Evolutionary conservation across 1,139 yeast species (phyloP), one percentile per base, ranked within the genome.

Genomic region (Petasospora fabianii): DNA sequence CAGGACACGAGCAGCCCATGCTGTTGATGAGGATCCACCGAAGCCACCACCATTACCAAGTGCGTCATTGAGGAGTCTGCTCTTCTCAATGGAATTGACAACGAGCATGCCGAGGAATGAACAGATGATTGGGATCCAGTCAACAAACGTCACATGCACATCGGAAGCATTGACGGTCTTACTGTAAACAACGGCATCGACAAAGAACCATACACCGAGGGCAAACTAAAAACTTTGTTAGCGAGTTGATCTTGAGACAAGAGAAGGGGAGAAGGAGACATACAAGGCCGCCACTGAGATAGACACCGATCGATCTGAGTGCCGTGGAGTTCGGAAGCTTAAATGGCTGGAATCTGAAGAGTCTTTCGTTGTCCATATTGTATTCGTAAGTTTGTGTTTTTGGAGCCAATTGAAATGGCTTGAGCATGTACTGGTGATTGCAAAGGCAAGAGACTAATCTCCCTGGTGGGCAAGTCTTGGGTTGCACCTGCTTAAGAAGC

Each of bases 61-160:
- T 27, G 79, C 74, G 42, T 76, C 78, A 49, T 80, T 71, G 44
- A 84, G 64, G 48, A 90, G 70, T 49, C 88, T 79, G 36, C 81
- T 73, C 63, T 92, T 92, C 56, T 92, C 98, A 36, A 92, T 87
- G 6, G 95, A 80, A 56, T 87, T 92, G 46, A 92, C 95, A 48
- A 90, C 84, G 37, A 90, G 65, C 90, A 90, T 90, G 7, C 98
- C 98, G 34, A 87, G 62, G 1, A 94, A 77, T 5, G 96, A 83
- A 51, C 96, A 84, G 20, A 92, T 74, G 49, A 84, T 80, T 6
- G 98, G 98, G 38, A 92, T 77, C 98, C 98, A 92, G 64, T 92
- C 98, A 28, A 84, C 79, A 58, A 92, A 84, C 5, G 94, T 80
- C 24, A 92, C 86, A 59, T 92, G 97, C 6, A 87, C 86, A 31